Evolutionary conservation across 179 eudicot genomes (phyloP), one percentile per base, ranked within the genome.

Genomic region (Beta macrorhiza): DNA sequence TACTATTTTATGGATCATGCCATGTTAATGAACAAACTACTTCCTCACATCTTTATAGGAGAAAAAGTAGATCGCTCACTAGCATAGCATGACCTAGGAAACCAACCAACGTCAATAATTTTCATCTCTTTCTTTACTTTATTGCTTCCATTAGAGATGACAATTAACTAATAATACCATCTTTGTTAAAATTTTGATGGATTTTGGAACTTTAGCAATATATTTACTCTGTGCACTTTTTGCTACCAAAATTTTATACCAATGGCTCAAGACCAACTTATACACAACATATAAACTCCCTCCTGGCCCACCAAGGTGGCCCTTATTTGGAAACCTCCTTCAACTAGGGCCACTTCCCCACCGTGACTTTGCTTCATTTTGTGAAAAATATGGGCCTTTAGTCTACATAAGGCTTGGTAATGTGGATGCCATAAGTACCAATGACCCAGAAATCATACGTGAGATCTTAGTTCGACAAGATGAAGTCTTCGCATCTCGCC

Each of bases 401-500:
- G 99, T 97, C 44, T 97, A 92, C 86, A 86, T 97, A 63, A 90
- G 84, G 45, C 91, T 96, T 1, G 98, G 99, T 3, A 89, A 72
- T 16, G 97, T 97, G 11, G 97, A 88, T 7, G 99, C 97, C 5
- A 91, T 97, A 86, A 97, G 98, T 77, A 97, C 99, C 75, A 92
- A 92, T 29, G 93, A 97, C 69, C 99, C 99, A 0, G 87, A 92
- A 3, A 92, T 88, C 8, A 94, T 97, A 29, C 92, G 95, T 0
- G 97, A 94, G 67, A 94, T 96, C 37, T 90, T 97, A 3, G 73
- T 89, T 17, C 89, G 90, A 0, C 98, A 97, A 11, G 99, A 97
- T n/a, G 93, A 96, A 0, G 87, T 97, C 0, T 97, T 97, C 10
- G 92, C 97, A 55, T 94, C 99, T 1, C 91, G 98, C 0, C 99